These are phyloP conservation scores for Chaetomium sp. DNA, from an alignment of 2,329 filamentous ascomycete species.

Conservation along the genomic window DNA sequence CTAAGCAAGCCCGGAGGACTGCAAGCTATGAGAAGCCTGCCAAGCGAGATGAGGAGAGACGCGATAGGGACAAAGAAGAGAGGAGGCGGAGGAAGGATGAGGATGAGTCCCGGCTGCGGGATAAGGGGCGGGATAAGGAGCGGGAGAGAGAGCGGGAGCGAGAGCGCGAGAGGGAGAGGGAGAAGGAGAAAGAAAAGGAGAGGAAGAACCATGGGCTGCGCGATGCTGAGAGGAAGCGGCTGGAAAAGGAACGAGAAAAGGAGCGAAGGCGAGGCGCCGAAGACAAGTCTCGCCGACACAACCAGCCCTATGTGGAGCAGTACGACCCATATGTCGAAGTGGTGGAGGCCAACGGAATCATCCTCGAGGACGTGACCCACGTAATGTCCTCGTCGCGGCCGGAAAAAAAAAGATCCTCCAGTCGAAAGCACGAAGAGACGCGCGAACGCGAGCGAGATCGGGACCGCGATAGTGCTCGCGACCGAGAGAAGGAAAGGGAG, in stretches of 20 bases:
- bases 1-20: conserved; percentile 21
- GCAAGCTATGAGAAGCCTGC: conserved; percentile 36
- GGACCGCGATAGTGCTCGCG: conserved; percentile 7
- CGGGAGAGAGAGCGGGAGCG: conserved; percentile 26
- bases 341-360: conserved; percentile 9
- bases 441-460: conserved; percentile 17
- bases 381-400: conserved; percentile 16
- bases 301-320: conserved; percentile 24
- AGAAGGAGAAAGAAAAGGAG: conserved; percentile 26
- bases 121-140: conserved; percentile 30
- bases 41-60: conserved; percentile 34
- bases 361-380: conserved; percentile 24
- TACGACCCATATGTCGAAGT: conserved; percentile 8
- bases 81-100: conserved; percentile 27
- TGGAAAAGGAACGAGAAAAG: conserved; percentile 30
- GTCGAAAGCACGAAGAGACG: conserved; percentile 26
- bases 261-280: conserved; percentile 26
- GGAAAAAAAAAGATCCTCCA: conserved; percentile 26
- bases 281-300: conserved; percentile 25
- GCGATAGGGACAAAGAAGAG: conserved; percentile 25
- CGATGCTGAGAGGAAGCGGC: conserved; percentile 31
- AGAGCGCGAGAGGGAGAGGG: conserved; percentile 20
- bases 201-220: conserved; percentile 26
- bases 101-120: conserved; percentile 22
- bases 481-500: conserved; percentile 1